phyloP scores from a whole-genome alignment of 176 grass and related monocot genomes.

The Raddia guianensis region DNA sequence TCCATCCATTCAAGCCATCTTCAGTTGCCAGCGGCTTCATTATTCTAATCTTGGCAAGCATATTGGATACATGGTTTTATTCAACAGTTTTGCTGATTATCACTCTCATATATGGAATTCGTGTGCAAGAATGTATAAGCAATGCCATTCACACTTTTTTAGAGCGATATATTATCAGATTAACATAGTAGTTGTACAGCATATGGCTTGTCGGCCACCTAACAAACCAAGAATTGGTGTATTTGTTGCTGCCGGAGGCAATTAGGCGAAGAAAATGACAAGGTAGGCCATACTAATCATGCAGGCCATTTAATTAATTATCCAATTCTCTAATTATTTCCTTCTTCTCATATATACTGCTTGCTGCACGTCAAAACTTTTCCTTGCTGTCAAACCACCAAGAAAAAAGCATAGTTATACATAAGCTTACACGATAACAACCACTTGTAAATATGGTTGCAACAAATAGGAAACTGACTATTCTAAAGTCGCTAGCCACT shows the following conservation, averaged over 20 bases:
- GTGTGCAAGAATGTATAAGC: neutral
- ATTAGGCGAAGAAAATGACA: neutral
- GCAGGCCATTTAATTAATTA: neutral
- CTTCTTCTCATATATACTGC: neutral
- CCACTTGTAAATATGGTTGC: neutral
- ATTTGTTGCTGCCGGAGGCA: constrained; percentile 23
- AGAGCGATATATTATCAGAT: neutral
- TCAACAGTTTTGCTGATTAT: neutral
- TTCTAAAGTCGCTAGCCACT: constrained; percentile 1
- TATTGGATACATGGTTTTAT: neutral
- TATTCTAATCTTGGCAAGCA: constrained; percentile 17
- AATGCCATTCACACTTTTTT: neutral
- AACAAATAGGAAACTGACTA: neutral
- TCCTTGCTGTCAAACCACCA: neutral
- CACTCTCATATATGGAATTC: neutral
- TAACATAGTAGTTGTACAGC: neutral
- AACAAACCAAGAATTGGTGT: constrained; percentile 17
- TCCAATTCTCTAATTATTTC: neutral
- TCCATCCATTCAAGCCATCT: neutral
- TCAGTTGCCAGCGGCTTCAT: neutral
- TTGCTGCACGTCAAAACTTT: neutral
- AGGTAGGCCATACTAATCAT: neutral
- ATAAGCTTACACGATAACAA: neutral
- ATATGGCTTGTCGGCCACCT: constrained; percentile 25
- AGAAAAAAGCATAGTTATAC: neutral